A percentile compares a stretch with the other conserved stretches of the same genome.
Evolutionary conservation across 306 rosid species (phyloP).

Genomic region (Prunus mongolica): DNA sequence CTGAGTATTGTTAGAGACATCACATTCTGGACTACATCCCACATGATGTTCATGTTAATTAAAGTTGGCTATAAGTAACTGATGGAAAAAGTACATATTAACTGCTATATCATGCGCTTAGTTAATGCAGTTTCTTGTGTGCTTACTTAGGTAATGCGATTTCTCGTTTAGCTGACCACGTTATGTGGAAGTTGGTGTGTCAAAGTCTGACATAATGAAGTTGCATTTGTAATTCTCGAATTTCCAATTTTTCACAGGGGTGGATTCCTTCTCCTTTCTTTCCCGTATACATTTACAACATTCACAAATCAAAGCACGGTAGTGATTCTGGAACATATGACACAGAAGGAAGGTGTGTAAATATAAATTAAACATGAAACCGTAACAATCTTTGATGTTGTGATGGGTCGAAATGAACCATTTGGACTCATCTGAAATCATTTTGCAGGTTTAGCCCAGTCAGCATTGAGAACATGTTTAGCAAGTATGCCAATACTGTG

Average conservation of each 20-base stretch:
- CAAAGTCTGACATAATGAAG: neutral
- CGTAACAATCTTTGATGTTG: neutral
- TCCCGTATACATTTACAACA: constrained; percentile 63
- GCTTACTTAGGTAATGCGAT: too few relatives aligned
- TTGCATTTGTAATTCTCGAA: neutral
- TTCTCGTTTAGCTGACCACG: neutral
- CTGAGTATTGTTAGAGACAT: neutral
- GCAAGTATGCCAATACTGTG: constrained; percentile 58
- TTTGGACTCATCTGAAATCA: neutral
- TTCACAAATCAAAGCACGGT: constrained; percentile 75
- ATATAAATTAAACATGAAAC: neutral
- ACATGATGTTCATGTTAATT: neutral
- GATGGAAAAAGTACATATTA: neutral
- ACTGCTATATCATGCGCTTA: neutral
- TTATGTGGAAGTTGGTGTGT: neutral
- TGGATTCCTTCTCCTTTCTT: constrained; percentile 83
- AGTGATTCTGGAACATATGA: constrained; percentile 81
- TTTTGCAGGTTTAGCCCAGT: constrained; percentile 55
- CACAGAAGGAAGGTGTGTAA: constrained; percentile 75
- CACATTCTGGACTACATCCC: neutral
- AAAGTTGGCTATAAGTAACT: too few relatives aligned
- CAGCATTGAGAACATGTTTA: constrained; percentile 64
- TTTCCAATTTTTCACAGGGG: constrained; percentile 22
- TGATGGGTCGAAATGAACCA: neutral
- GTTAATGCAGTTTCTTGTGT: neutral